Evolutionary conservation across 108 stramenopile species (phyloP), one percentile per base, ranked within the genome.

Genomic region (Cylindrotheca closterium): DNA sequence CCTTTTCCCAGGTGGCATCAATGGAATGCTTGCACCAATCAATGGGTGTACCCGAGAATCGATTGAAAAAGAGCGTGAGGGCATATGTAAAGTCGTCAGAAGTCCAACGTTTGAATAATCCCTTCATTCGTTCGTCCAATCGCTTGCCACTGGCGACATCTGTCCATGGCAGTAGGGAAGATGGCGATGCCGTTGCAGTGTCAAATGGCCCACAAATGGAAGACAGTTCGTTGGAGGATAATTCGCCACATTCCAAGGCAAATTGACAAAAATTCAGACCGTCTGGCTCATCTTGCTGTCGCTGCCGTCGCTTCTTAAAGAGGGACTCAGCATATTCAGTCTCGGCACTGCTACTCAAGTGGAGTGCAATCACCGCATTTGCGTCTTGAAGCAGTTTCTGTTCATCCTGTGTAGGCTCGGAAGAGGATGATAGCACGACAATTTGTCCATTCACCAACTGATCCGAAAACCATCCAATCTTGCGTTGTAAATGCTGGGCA

Each of bases 1-100:
- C 94, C 63, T 95, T 95, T 71, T 95, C 94, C 94, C 94, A 95
- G 0, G 82, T 91, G 25, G 90, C 85, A 69, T 95, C 86, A 54
- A 91, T 89, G 27, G 30, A 32, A 32, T 67, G 46, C 45, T 70
- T 61, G 23, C 60, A 74, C 86, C 84, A 86, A 26, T 85, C 82
- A 23, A 93, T 63, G 22, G 61, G 68, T 2, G 66, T 18, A 4
- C 70, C 81, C 4, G 78, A 81, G 56, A 84, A 88, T 61, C 65
- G 75, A 71, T 93, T 87, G 62, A 88, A 83, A 58, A 83, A 85
- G 2, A 93, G 62, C 78, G 89, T 78, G 12, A 88, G 30, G 2
- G 83, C 92, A 32, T 84, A 65, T 30, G 78, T 74, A 73, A 84
- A 90, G 50, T 93, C 92, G 52, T 90, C 92, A 0, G 79, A 65